Evolutionary conservation across 805 yeast species (phyloP), one percentile per base, ranked within the genome.

Genomic region (Scheffersomyces spartinae): DNA sequence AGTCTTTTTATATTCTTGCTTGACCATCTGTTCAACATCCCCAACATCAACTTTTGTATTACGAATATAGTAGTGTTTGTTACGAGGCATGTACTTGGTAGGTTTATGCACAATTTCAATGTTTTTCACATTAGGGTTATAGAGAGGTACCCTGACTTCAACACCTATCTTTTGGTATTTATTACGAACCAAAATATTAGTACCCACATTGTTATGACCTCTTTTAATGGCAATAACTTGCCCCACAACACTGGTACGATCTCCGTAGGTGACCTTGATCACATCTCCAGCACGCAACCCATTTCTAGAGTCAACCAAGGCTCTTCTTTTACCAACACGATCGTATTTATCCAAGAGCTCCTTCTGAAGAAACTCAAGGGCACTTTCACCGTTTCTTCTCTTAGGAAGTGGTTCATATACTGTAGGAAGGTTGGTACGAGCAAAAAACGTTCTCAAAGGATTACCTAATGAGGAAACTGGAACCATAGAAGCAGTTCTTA

Each of bases 1-100:
- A n/a, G n/a, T n/a, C 21, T 29, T 33, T 26, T 32, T 37, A 21
- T 26, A 32, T 30, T 43, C 38, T 26, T 42, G 39, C 27, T 43
- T 49, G 29, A 58, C 39, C 31, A 46, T 45, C 6, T 39, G 50
- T 41, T 73, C 81, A 32, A 78, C 50, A 46, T 78, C 85, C 35
- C 74, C 77, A 25, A 77, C 86, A 51, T 82, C 94, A 49, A 74
- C 56, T 45, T 71, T 74, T 26, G 77, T 64, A 51, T 69, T 78
- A 59, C 95, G 79, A 45, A 91, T 79, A 55, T 83, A 91, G 65
- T 78, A 86, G 42, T 84, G 88, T 64, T 83, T 88, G 55, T 74
- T 72, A 69, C 94, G 74, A 8, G 60, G 43, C 62, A 79, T 72
- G 52, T 83, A 75, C 44, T 68, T 70, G 35, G 57, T 52, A 19